Base-by-base conservation (phyloP, 225 moss, liverwort and hornwort species). In the Marchantia paleacea region DNA sequence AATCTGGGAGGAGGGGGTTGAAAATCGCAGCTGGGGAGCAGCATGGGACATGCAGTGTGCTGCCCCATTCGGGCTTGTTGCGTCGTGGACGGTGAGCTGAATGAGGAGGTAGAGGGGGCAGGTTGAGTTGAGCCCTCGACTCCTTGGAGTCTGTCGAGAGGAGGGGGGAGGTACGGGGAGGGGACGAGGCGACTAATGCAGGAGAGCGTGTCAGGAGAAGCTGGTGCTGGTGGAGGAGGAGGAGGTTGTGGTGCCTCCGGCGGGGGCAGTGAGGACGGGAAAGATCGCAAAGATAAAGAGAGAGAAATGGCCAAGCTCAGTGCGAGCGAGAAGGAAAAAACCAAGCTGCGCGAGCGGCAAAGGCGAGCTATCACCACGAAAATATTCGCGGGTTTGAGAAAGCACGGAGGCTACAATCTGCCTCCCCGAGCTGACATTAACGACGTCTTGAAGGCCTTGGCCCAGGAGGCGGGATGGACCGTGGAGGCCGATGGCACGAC, bases 291-390 rank as follows among this genome's bases (percentile, higher is more conserved):
- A 61, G 61, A 74, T 28, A 80, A 64, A 74, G 88, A 81, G 81
- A 83, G 72, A 75, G 88, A 85, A 80, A 97, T 97, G 99, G 99
- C 99, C n/a, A 99, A 99, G 91, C 85, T 99, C 58, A 99, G 99
- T 79, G 99, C 99, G 31, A 99, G 95, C 79, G 99, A 99, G 86
- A 99, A 99, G 86, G 99, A 99, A 86, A 99, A 99, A 82, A 99
- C 99, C 53, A 99, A 99, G 83, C 88, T 99, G 79, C 88, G 99
- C 53, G 99, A 99, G 88, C 85, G 99, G 49, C 99, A 99, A 82
- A 80, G 99, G 74, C 92, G 99, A 58, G 99, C 99, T 47, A 99
- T 99, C 79, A 99, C 99, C 39, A 99, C 99, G 64, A 99, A 99
- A 88, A 99, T 99, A 87, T 99, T 99, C 52, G 94, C 99, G 1